Conservation (phyloP, 2,329 filamentous ascomycete species). For the Lasiodiplodia sp. region DNA sequence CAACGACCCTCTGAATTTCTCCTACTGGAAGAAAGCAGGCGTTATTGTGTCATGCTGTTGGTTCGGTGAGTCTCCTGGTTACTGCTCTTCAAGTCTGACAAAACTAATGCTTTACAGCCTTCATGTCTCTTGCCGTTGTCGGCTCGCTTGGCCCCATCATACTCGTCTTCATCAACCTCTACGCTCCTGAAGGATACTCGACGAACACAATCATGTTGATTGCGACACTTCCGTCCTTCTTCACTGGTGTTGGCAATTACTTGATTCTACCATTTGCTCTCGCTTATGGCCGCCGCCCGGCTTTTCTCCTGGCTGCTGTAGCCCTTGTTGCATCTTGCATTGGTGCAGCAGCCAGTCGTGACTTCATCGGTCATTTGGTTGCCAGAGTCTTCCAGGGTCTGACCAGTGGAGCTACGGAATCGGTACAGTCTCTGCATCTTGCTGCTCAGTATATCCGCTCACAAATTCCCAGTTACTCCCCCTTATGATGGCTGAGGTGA, state of each 20-base stretch:
- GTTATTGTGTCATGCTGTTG: conserved; percentile 40
- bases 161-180: conserved; percentile 3
- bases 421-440: neutral
- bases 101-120: neutral
- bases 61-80: conserved; percentile 35
- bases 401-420: neutral
- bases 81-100: neutral
- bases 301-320: conserved; percentile 46
- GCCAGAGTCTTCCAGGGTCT: neutral
- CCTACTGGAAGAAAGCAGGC: conserved; percentile 36
- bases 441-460: neutral
- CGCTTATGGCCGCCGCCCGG: conserved; percentile 48
- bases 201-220: conserved; percentile 1
- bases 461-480: conserved; percentile 51
- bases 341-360: neutral
- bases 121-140: conserved; percentile 1
- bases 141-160: conserved; percentile 16
- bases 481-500: conserved; percentile 49
- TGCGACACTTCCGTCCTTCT: neutral
- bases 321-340: conserved; percentile 40
- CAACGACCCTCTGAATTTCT: conserved; percentile 38
- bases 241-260: neutral
- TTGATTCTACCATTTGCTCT: conserved; percentile 46
- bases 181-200: conserved; percentile 2
- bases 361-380: neutral